These are phyloP conservation scores for Sextonia rubra DNA, from an alignment of 164 flowering plant species.

Conservation along the genomic window DNA sequence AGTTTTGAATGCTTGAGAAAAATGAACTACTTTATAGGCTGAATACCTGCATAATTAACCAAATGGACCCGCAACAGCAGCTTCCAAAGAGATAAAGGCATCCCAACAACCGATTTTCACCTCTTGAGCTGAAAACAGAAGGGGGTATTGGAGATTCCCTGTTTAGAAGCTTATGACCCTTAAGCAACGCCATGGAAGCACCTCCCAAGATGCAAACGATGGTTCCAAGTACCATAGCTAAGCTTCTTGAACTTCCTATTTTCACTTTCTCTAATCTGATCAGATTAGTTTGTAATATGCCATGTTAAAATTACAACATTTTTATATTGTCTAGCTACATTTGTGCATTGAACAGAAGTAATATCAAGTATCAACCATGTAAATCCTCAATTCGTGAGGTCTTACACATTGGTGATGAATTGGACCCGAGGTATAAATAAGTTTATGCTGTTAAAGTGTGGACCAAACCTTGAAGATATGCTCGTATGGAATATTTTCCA, in stretches of 20 bases:
- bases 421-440: too few relatives aligned
- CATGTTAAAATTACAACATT: neutral
- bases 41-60: slow-evolving; percentile 66
- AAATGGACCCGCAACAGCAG: slow-evolving; percentile 51
- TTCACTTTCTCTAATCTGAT: slow-evolving; percentile 48
- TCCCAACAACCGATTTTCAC: slow-evolving; percentile 49
- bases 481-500: too few relatives aligned
- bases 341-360: too few relatives aligned
- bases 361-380: too few relatives aligned
- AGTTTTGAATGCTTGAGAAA: neutral
- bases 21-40: neutral
- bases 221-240: slow-evolving; percentile 53
- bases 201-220: slow-evolving; percentile 48
- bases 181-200: slow-evolving; percentile 39
- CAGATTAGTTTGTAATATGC: neutral
- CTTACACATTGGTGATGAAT: too few relatives aligned
- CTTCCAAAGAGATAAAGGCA: slow-evolving; percentile 47
- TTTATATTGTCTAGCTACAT: neutral
- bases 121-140: slow-evolving; percentile 10
- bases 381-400: too few relatives aligned
- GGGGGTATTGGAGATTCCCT: slow-evolving; percentile 11
- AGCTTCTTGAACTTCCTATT: slow-evolving; percentile 30
- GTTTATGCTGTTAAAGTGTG: too few relatives aligned
- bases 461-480: too few relatives aligned
- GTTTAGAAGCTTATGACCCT: slow-evolving; percentile 57